Percentiles rank a stretch among this genome's conserved stretches.
These are phyloP conservation scores for Sisymbrium irio DNA, from an alignment of 345 rosid genomes.

Conservation along the genomic window DNA sequence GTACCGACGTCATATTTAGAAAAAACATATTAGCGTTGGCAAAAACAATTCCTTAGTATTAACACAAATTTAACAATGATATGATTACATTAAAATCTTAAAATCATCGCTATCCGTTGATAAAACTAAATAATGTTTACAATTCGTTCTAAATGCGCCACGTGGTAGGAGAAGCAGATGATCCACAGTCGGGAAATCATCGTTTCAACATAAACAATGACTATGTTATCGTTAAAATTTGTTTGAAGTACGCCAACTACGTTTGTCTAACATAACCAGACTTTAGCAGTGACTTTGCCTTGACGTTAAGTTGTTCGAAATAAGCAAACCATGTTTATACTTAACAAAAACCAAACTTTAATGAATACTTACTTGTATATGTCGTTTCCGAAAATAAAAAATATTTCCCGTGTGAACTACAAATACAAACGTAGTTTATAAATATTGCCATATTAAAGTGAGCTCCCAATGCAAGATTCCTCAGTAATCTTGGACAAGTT, in stretches of 20 bases:
- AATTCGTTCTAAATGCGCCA: neutral
- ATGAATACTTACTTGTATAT: neutral
- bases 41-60: neutral
- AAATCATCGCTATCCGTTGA: neutral
- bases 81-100: neutral
- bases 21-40: neutral
- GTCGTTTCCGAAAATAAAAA: neutral
- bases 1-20: too few species aligned
- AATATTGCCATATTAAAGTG: neutral
- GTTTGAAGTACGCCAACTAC: neutral
- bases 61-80: neutral
- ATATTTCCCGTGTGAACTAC: neutral
- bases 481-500: neutral
- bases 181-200: neutral
- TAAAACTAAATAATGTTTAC: neutral
- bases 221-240: neutral
- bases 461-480: neutral
- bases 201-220: neutral
- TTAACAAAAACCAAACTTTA: neutral
- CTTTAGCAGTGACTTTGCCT: neutral
- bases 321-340: neutral
- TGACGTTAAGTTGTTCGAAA: neutral
- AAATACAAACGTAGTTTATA: neutral
- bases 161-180: neutral
- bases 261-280: neutral